Conservation (phyloP, 768 basidiomycete genomes). For the Mycena amicta region DNA sequence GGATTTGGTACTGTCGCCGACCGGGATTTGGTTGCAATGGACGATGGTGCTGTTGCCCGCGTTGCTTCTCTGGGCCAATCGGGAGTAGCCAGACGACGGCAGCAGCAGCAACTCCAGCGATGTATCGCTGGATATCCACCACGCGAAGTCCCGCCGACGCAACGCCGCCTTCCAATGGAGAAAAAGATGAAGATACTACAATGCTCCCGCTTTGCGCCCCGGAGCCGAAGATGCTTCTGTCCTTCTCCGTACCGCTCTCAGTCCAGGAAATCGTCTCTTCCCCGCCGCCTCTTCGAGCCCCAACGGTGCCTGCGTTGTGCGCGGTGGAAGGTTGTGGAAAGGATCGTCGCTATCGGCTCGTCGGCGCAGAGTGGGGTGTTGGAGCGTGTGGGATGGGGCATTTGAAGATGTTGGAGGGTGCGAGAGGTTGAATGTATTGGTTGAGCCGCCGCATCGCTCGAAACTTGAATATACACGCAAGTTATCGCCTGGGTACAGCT, state of each 20-base stretch:
- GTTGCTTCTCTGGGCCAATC: constrained; percentile 38
- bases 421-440: too few relatives aligned
- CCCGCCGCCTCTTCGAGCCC: constrained; percentile 3
- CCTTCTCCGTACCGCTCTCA: constrained; percentile 3
- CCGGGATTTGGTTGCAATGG: constrained; percentile 16
- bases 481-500: too few relatives aligned
- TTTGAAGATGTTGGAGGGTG: constrained; percentile 2
- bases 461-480: too few relatives aligned
- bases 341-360: neutral
- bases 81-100: neutral
- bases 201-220: neutral
- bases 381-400: constrained; percentile 3
- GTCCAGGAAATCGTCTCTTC: neutral
- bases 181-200: neutral
- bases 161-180: constrained; percentile 16
- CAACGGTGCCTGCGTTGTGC: neutral
- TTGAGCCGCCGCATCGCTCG: too few relatives aligned
- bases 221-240: constrained; percentile 1
- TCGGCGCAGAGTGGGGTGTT: constrained; percentile 2
- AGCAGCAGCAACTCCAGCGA: constrained; percentile 44
- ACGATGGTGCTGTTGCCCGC: constrained; percentile 30
- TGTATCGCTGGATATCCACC: constrained; percentile 77
- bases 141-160: constrained; percentile 37
- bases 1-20: too few relatives aligned
- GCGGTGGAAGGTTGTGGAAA: neutral